Percentiles rank a stretch among this genome's conserved stretches.
These are phyloP conservation scores for Amanita pallidorosea DNA, from an alignment of 768 basidiomycete genomes.

Conservation along the genomic window DNA sequence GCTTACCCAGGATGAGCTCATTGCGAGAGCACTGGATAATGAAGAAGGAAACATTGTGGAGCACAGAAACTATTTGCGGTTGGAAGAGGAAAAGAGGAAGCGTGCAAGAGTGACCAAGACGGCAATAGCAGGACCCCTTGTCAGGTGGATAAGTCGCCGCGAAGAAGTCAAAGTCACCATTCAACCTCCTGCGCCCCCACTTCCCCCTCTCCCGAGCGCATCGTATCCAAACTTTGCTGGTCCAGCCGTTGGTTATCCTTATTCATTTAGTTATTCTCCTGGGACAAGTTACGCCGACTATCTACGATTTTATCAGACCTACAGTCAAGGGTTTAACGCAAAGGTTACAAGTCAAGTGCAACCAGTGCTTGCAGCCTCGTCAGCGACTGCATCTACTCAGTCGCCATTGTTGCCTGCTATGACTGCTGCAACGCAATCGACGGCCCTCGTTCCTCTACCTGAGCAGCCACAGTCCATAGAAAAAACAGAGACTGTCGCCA, in stretches of 20 bases:
- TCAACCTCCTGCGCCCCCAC: slow-evolving; percentile 20
- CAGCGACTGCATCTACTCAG: neutral
- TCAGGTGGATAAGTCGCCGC: slow-evolving; percentile 60
- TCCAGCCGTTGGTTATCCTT: slow-evolving; percentile 1
- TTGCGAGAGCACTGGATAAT: slow-evolving; percentile 73
- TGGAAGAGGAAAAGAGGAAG: slow-evolving; percentile 77
- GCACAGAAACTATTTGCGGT: slow-evolving; percentile 66
- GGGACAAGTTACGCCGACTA: neutral
- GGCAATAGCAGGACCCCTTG: slow-evolving; percentile 51
- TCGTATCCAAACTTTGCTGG: neutral
- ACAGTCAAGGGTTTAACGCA: neutral
- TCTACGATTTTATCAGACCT: neutral
- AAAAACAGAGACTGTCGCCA: slow-evolving; percentile 38
- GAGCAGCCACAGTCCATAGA: slow-evolving; percentile 20
- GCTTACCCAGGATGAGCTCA: slow-evolving; percentile 75
- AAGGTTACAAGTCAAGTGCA: neutral
- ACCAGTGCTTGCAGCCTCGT: slow-evolving; percentile 1
- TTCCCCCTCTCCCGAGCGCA: slow-evolving; percentile 10
- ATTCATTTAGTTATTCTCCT: neutral
- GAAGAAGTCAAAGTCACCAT: slow-evolving; percentile 46
- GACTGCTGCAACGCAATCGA: neutral
- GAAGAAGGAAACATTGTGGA: slow-evolving; percentile 79
- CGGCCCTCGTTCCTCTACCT: slow-evolving; percentile 3
- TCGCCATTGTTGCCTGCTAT: neutral
- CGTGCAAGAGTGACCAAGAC: slow-evolving; percentile 53